These are phyloP conservation scores for Begonia peltatifolia DNA, from an alignment of 306 rosid species.

Conservation along the genomic window DNA sequence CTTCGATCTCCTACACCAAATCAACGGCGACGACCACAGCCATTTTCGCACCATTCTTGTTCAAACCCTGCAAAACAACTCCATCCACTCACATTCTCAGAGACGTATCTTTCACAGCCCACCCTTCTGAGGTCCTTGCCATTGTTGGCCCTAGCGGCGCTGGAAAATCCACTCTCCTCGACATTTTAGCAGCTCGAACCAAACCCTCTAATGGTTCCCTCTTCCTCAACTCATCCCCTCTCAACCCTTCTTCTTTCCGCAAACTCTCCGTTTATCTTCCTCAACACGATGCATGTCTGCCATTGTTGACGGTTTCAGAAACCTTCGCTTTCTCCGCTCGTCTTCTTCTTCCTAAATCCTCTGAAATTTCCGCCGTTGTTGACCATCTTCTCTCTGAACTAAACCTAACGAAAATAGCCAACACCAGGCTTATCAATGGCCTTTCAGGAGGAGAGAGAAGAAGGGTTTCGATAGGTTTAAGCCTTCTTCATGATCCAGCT, in stretches of 20 bases:
- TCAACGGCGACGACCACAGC: conserved; percentile 22
- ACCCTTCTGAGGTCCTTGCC: conserved; percentile 67
- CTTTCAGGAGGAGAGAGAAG: conserved; percentile 77
- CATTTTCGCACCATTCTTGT: conserved; percentile 21
- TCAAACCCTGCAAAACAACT: conserved; percentile 37
- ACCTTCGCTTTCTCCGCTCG: conserved; percentile 66
- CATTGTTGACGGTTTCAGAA: conserved; percentile 65
- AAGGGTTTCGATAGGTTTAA: conserved; percentile 65
- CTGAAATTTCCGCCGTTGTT: conserved; percentile 24
- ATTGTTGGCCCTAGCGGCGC: conserved; percentile 93
- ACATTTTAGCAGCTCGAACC: conserved; percentile 69
- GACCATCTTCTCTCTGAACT: conserved; percentile 49
- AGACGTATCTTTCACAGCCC: conserved; percentile 53
- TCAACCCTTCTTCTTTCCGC: conserved; percentile 54
- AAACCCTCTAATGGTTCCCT: conserved; percentile 49
- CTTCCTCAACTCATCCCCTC: conserved; percentile 55
- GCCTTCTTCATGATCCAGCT: conserved; percentile 81
- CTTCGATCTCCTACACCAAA: conserved; percentile 63
- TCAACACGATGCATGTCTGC: conserved; percentile 76
- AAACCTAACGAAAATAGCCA: conserved; percentile 40
- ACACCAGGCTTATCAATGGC: conserved; percentile 46
- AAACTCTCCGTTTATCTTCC: conserved; percentile 90
- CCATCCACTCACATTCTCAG: conserved; percentile 53
- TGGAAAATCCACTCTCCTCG: conserved; percentile 85
- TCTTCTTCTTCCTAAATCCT: conserved; percentile 42